Conservation (phyloP, 2,329 filamentous ascomycete genomes). For the Colletotrichum abscissum region DNA sequence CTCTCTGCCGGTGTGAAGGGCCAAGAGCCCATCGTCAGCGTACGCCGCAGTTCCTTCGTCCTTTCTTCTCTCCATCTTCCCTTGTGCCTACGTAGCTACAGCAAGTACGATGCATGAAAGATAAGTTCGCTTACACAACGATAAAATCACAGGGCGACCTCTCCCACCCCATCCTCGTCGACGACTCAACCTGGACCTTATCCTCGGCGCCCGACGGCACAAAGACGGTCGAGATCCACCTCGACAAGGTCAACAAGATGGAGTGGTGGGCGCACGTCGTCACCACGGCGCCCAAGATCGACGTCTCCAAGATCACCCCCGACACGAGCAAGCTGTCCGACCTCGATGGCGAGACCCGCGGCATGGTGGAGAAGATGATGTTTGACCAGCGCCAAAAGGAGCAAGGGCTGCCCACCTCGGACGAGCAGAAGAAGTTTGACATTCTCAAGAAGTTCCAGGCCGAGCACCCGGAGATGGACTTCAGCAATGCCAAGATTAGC, state of each 20-base stretch:
- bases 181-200: constrained; percentile 96
- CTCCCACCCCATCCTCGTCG: constrained; percentile 80
- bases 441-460: constrained; percentile 93
- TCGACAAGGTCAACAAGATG: constrained; percentile 97
- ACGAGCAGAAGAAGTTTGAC: constrained; percentile 95
- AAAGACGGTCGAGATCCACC: constrained; percentile 79
- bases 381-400: constrained; percentile 98
- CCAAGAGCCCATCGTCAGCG: constrained; percentile 84
- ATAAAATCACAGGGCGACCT: constrained; percentile 77
- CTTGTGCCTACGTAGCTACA: no score
- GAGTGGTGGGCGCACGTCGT: constrained; percentile 98
- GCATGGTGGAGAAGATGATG: constrained; percentile 99
- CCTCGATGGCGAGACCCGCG: constrained; percentile 91
- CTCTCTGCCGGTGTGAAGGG: constrained; percentile 89
- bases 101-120: not conserved
- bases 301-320: constrained; percentile 93
- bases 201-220: constrained; percentile 76
- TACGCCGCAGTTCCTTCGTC: constrained; percentile 52
- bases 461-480: constrained; percentile 80
- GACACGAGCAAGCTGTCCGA: constrained; percentile 93
- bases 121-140: not conserved
- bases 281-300: constrained; percentile 87
- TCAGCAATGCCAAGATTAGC: constrained; percentile 75
- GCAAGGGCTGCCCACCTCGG: constrained; percentile 85
- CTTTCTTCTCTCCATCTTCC: not conserved